Conservation (phyloP, 2,329 filamentous ascomycete species). For the Fusarium sp. region DNA sequence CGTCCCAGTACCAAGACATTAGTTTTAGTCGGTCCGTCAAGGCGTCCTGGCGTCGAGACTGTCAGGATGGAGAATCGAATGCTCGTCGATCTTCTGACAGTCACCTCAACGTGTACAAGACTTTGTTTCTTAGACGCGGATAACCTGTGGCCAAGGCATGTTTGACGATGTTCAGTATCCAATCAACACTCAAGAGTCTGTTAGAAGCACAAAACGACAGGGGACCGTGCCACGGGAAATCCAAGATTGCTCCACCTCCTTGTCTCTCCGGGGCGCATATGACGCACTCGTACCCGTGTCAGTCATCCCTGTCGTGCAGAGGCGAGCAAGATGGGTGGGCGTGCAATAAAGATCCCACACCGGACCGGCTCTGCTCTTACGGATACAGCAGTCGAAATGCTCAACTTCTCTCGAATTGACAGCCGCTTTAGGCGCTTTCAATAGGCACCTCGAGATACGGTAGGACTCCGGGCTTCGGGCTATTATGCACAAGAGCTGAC, state of each 20-base stretch:
- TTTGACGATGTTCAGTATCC: constrained; percentile 16
- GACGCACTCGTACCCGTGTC: constrained; percentile 45
- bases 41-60: constrained; percentile 4
- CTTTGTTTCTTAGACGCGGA: constrained; percentile 32
- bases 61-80: constrained; percentile 10
- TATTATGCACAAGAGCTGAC: not conserved
- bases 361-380: constrained; percentile 29
- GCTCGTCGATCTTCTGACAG: constrained; percentile 32
- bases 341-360: constrained; percentile 40
- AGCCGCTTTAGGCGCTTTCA: constrained; percentile 39
- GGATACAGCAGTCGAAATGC: not conserved
- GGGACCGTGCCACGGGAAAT: constrained; percentile 36
- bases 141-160: constrained; percentile 18
- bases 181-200: constrained; percentile 37
- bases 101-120: constrained; percentile 31
- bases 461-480: not conserved
- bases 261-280: constrained; percentile 45
- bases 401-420: constrained; percentile 2
- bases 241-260: constrained; percentile 36
- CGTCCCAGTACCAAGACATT: constrained; percentile 4
- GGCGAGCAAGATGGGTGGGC: constrained; percentile 33
- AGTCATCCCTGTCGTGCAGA: constrained; percentile 39
- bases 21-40: constrained; percentile 4
- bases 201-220: constrained; percentile 36
- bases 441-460: not conserved